Conservation (phyloP, 306 rosid genomes). For the cucumber (Cucumis sativus) region DNA sequence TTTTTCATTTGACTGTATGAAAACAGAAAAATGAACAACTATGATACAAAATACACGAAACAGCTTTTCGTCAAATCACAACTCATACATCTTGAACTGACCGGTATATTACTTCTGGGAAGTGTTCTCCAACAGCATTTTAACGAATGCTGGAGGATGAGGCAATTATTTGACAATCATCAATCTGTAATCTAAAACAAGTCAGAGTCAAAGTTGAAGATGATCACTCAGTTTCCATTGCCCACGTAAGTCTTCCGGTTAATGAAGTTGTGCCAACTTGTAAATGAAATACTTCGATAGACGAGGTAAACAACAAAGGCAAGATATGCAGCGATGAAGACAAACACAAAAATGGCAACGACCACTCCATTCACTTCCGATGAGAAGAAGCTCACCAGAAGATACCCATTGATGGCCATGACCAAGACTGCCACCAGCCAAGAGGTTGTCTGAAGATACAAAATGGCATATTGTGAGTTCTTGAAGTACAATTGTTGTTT, state of each 20-base stretch:
- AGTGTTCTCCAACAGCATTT: neutral
- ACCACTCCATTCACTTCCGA: constrained; percentile 50
- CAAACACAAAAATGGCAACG: constrained; percentile 16
- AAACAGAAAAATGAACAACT: neutral
- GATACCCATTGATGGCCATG: constrained; percentile 84
- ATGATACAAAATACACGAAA: neutral
- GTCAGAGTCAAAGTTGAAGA: neutral
- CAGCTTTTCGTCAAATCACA: neutral
- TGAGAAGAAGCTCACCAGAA: constrained; percentile 65
- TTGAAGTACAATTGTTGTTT: neutral
- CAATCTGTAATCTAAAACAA: neutral
- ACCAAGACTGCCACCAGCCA: constrained; percentile 96
- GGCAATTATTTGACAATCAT: neutral
- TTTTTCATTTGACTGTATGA: neutral
- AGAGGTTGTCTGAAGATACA: constrained; percentile 35
- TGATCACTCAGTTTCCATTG: constrained; percentile 27
- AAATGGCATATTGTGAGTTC: neutral
- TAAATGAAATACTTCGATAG: constrained; percentile 23
- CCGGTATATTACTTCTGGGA: neutral
- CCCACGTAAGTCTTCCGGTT: constrained; percentile 24
- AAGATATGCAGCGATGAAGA: constrained; percentile 46
- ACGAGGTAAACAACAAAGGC: constrained; percentile 71
- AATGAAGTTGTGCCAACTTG: constrained; percentile 28
- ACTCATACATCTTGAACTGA: neutral
- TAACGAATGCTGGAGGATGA: neutral